Evolutionary conservation across 768 basidiomycete genomes (phyloP).

Genomic region (Chalciporus sphaerocephalus): DNA sequence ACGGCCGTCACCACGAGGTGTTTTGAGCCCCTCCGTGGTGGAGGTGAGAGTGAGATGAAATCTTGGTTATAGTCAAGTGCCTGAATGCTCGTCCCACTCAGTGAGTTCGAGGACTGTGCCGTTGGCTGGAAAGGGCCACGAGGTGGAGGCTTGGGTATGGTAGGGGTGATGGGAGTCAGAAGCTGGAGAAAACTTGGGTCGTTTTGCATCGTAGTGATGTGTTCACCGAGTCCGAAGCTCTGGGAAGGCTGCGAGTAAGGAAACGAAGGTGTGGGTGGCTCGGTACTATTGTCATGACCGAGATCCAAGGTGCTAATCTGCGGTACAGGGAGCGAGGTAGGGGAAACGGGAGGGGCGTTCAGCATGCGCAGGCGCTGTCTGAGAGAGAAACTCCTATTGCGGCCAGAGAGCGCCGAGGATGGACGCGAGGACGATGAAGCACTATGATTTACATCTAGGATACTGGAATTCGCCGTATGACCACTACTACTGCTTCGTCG

Average conservation of each 20-base stretch:
- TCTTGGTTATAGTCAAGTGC: constrained; percentile 31
- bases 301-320: constrained; percentile 27
- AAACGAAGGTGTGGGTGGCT: constrained; percentile 24
- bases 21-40: constrained; percentile 57
- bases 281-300: constrained; percentile 25
- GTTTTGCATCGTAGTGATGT: constrained; percentile 47
- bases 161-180: constrained; percentile 41
- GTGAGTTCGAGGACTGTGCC: constrained; percentile 15
- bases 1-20: constrained; percentile 32
- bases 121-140: constrained; percentile 23
- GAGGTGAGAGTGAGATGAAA: constrained; percentile 55
- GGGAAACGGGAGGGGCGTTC: constrained; percentile 49
- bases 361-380: constrained; percentile 65
- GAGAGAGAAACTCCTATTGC: constrained; percentile 38
- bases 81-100: constrained; percentile 9
- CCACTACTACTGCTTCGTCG: constrained; percentile 36
- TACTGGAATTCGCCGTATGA: constrained; percentile 14
- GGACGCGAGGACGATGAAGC: constrained; percentile 44
- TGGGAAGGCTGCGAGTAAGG: constrained; percentile 10
- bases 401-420: constrained; percentile 37
- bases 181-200: constrained; percentile 62
- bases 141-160: constrained; percentile 15
- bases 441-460: constrained; percentile 36
- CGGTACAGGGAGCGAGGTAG: constrained; percentile 24
- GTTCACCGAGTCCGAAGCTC: constrained; percentile 48